phyloP scores from a whole-genome alignment of 352 stramenopile genomes.

The Phytophthora vignae region DNA sequence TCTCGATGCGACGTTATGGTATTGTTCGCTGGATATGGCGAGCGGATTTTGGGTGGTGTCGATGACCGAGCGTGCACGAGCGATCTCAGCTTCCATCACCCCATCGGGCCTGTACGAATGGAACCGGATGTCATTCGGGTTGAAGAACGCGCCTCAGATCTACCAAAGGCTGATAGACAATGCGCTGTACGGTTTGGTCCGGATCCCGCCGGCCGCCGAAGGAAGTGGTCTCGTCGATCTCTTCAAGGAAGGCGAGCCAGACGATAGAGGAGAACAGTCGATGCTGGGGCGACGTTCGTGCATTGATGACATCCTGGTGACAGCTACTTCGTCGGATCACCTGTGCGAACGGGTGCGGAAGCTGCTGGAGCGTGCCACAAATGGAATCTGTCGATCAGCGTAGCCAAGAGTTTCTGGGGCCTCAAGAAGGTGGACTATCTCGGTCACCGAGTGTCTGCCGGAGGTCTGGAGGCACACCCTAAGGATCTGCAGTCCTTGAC shows the following conservation, averaged over 20 bases:
- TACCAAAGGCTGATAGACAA: no score
- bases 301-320: background rate
- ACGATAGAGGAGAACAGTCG: background rate
- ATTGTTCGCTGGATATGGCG: no score
- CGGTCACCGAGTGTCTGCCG: background rate
- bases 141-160: no score
- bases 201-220: no score
- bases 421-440: background rate
- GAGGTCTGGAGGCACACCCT: background rate
- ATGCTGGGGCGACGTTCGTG: background rate
- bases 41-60: no score
- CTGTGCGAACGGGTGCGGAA: background rate
- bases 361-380: background rate
- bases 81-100: no score
- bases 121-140: no score
- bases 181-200: no score
- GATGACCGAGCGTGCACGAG: no score
- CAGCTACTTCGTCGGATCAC: background rate
- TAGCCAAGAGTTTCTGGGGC: background rate
- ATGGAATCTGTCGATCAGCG: background rate
- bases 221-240: background rate
- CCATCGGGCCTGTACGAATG: no score
- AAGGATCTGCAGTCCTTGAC: background rate
- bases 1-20: no score
- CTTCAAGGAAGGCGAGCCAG: background rate